Evolutionary conservation across 495 filamentous ascomycete species (phyloP).

Genomic region (Aspergillus saccharolyticus): DNA sequence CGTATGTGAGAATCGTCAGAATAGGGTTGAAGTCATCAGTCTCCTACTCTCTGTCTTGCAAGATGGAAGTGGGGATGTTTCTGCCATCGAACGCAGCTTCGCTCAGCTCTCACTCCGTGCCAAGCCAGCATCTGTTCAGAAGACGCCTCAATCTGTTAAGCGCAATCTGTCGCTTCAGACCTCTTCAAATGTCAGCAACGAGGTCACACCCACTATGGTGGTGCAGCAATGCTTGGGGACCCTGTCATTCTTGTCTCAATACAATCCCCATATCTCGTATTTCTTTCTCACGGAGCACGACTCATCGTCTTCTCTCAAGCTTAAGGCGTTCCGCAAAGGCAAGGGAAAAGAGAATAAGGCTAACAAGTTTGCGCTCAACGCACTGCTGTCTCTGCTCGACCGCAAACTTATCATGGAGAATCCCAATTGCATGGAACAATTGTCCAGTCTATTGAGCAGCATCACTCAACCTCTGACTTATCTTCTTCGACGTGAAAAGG

Average conservation of each 20-base stretch:
- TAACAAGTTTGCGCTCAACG: slow-evolving; percentile 86
- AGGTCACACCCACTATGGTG: slow-evolving; percentile 88
- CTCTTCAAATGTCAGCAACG: slow-evolving; percentile 53
- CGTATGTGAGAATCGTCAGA: slow-evolving; percentile 90
- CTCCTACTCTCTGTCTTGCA: slow-evolving; percentile 91
- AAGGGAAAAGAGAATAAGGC: slow-evolving; percentile 82
- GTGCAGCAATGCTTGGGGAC: slow-evolving; percentile 90
- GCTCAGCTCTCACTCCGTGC: slow-evolving; percentile 85
- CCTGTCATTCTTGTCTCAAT: slow-evolving; percentile 71
- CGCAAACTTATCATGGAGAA: slow-evolving; percentile 92
- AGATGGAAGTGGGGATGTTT: slow-evolving; percentile 88
- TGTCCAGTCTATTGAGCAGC: slow-evolving; percentile 78
- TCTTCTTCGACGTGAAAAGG: slow-evolving; percentile 79
- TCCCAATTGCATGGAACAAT: slow-evolving; percentile 86
- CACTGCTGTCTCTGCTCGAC: slow-evolving; percentile 80
- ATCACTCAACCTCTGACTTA: slow-evolving; percentile 83
- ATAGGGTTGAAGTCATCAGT: slow-evolving; percentile 89
- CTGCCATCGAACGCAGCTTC: slow-evolving; percentile 92
- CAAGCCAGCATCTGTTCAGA: slow-evolving; percentile 68
- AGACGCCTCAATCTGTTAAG: slow-evolving; percentile 76
- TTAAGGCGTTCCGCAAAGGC: slow-evolving; percentile 71
- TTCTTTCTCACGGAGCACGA: slow-evolving; percentile 98
- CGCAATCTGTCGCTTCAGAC: slow-evolving; percentile 57
- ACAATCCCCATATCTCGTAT: slow-evolving; percentile 78
- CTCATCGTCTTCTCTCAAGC: slow-evolving; percentile 62